These are phyloP conservation scores for Kalmusia sp. DNA, from an alignment of 2,329 filamentous ascomycete species.

Conservation along the genomic window DNA sequence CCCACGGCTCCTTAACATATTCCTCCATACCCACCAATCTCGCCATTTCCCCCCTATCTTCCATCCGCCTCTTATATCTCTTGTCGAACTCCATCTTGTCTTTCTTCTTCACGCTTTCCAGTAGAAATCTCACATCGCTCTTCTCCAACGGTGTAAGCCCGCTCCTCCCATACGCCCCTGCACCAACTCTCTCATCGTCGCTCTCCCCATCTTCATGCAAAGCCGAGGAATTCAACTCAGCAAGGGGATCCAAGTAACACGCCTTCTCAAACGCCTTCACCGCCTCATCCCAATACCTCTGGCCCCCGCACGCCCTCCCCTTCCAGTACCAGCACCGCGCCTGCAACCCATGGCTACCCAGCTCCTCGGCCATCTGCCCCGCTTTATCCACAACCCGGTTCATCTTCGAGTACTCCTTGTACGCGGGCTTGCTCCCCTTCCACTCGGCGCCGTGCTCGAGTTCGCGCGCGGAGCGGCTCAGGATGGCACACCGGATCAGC, in stretches of 20 bases:
- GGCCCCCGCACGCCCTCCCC: constrained; percentile 20
- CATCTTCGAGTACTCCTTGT: constrained; percentile 3
- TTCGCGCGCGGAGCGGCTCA: constrained; percentile 9
- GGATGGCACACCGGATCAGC: constrained; percentile 22
- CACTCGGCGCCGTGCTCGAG: constrained; percentile 6
- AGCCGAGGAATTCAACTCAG: no score
- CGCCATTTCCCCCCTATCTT: no score
- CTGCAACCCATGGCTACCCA: constrained; percentile 17
- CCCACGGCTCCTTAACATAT: no score
- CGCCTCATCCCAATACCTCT: constrained; percentile 10
- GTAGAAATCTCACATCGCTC: neutral
- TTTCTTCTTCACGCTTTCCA: neutral
- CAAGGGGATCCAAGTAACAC: neutral
- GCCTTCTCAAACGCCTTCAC: constrained; percentile 10
- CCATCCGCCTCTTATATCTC: neutral
- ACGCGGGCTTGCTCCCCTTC: neutral
- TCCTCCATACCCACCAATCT: no score
- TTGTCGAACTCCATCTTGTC: neutral
- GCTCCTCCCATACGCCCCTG: neutral
- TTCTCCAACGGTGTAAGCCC: neutral
- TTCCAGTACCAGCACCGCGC: constrained; percentile 29
- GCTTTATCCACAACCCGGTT: constrained; percentile 14
- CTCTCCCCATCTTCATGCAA: no score
- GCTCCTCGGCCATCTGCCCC: constrained; percentile 10
- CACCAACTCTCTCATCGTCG: no score